Percentiles rank a stretch among this genome's conserved stretches.
These are phyloP conservation scores for Xylariaceae sp. DNA, from an alignment of 2,329 filamentous ascomycete genomes.

Conservation along the genomic window DNA sequence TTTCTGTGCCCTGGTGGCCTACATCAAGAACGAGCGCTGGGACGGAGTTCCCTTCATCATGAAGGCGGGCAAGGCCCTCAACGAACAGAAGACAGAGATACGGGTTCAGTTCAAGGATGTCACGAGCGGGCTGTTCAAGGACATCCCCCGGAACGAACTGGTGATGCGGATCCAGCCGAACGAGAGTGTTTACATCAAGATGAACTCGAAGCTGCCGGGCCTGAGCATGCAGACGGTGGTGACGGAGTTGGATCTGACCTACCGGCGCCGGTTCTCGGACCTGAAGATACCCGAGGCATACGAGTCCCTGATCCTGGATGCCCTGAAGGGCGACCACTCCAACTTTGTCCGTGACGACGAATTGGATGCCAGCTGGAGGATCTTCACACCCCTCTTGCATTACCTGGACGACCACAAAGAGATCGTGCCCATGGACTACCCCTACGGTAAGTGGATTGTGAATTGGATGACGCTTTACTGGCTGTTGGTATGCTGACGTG, in stretches of 20 bases:
- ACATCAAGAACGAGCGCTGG: constrained; percentile 99
- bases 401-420: constrained; percentile 99
- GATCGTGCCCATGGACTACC: constrained; percentile 99
- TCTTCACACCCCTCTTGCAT: constrained; percentile 94
- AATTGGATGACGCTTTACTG: not conserved
- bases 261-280: constrained; percentile 96
- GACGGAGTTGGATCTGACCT: constrained; percentile 96
- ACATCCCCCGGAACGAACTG: constrained; percentile 97
- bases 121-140: constrained; percentile 98
- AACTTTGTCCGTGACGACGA: constrained; percentile 98
- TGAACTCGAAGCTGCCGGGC: constrained; percentile 99
- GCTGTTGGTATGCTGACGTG: constrained; percentile 14
- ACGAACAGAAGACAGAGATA: constrained; percentile 99
- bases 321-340: constrained; percentile 97
- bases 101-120: constrained; percentile 99
- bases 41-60: constrained; percentile 98
- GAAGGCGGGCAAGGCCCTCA: constrained; percentile 97
- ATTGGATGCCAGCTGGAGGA: constrained; percentile 94
- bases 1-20: constrained; percentile 93
- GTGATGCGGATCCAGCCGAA: constrained; percentile 99
- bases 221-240: constrained; percentile 99
- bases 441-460: constrained; percentile 66
- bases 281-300: constrained; percentile 99
- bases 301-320: constrained; percentile 94
- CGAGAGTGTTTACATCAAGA: constrained; percentile 99